Percentiles rank a stretch among this genome's conserved stretches.
phyloP scores from a whole-genome alignment of 768 basidiomycete species.

The Suillus subaureus region DNA sequence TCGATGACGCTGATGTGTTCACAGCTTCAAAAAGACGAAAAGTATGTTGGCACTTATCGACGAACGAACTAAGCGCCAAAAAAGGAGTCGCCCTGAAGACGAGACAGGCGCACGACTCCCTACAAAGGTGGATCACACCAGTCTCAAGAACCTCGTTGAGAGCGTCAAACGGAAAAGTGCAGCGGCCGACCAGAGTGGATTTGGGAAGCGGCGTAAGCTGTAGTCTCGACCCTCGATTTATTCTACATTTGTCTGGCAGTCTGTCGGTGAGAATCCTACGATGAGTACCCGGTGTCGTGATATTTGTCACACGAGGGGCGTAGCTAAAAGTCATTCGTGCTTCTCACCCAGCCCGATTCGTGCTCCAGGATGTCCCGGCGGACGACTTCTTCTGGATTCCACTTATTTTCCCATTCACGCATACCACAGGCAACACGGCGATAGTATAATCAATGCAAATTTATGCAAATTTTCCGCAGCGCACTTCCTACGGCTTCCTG shows the following conservation, averaged over 20 bases:
- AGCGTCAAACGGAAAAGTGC: conserved; percentile 83
- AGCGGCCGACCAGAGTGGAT: conserved; percentile 24
- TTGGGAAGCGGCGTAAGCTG: conserved; percentile 44
- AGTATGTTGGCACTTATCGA: conserved; percentile 83
- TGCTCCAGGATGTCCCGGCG: no score
- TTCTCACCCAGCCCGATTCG: no score
- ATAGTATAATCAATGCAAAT: no score
- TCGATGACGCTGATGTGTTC: background rate
- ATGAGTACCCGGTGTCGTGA: background rate
- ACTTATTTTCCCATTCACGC: no score
- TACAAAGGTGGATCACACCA: conserved; percentile 31
- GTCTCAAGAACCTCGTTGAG: conserved; percentile 72
- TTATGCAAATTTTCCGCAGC: no score
- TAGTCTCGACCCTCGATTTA: conserved; percentile 8
- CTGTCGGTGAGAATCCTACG: background rate
- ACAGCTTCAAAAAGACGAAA: conserved; percentile 91
- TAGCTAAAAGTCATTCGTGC: no score
- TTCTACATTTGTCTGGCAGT: background rate
- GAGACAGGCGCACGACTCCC: background rate
- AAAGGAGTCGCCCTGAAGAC: conserved; percentile 26
- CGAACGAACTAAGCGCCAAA: conserved; percentile 76
- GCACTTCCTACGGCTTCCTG: no score
- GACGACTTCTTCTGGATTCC: no score
- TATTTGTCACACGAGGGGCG: no score
- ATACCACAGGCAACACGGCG: no score